Evolutionary conservation across 2,329 filamentous ascomycete species (phyloP).

Genomic region (Phymatotrichopsis omnivora): DNA sequence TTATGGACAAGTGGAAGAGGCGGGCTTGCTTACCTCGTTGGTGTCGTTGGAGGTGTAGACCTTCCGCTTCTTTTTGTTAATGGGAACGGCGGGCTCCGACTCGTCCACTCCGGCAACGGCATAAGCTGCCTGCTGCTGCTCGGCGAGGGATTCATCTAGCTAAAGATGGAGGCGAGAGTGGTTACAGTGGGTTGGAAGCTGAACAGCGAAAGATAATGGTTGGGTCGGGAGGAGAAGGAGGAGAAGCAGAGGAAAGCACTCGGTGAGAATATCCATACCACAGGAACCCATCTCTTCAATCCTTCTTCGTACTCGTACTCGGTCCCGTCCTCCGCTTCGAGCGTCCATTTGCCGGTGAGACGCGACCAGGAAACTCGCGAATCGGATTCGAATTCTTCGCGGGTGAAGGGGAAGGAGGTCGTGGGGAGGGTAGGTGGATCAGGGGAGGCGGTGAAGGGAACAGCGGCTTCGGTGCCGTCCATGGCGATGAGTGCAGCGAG

Average conservation of each 20-base stretch:
- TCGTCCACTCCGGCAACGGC: constrained; percentile 49
- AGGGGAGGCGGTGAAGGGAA: too few species aligned
- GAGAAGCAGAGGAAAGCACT: constrained; percentile 2
- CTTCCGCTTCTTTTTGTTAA: constrained; percentile 46
- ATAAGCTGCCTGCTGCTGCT: constrained; percentile 53
- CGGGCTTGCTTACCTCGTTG: constrained; percentile 39
- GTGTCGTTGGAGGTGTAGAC: constrained; percentile 35
- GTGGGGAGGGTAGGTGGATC: too few species aligned
- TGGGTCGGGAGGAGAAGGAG: background rate
- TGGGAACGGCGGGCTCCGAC: constrained; percentile 39
- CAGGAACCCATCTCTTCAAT: constrained; percentile 64
- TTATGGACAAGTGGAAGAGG: background rate
- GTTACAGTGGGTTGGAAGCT: background rate
- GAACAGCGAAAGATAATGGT: constrained; percentile 7
- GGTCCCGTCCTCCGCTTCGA: constrained; percentile 72
- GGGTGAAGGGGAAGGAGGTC: constrained; percentile 48
- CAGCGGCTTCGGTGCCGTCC: too few species aligned
- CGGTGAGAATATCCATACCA: constrained; percentile 40
- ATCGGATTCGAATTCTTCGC: constrained; percentile 62
- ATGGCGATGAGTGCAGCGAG: too few species aligned
- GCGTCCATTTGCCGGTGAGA: constrained; percentile 68
- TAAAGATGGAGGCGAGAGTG: constrained; percentile 11
- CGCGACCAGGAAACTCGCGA: constrained; percentile 80
- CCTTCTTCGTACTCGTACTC: constrained; percentile 74
- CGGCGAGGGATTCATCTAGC: constrained; percentile 32